Evolutionary conservation across 2,329 filamentous ascomycete genomes (phyloP).

Genomic region (Dissoconium aciculare): DNA sequence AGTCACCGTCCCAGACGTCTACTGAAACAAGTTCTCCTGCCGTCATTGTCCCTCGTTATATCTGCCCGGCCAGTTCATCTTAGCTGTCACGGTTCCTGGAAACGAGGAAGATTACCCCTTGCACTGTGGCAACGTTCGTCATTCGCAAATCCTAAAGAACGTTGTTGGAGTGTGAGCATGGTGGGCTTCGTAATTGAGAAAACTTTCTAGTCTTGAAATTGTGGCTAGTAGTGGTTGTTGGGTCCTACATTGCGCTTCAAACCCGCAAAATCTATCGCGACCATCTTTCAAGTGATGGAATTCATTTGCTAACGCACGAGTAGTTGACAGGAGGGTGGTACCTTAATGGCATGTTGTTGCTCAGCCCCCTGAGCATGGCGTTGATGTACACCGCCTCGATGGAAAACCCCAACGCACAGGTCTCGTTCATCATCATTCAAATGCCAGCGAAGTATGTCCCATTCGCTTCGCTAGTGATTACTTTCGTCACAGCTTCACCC

Average conservation of each 20-base stretch:
- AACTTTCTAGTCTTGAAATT: slow-evolving; percentile 41
- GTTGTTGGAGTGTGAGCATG: slow-evolving; percentile 35
- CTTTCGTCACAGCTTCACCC: slow-evolving; percentile 52
- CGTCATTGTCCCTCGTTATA: slow-evolving; percentile 38
- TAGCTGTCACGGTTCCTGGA: slow-evolving; percentile 42
- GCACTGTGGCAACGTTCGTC: slow-evolving; percentile 34
- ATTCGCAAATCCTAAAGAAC: slow-evolving; percentile 35
- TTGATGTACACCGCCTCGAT: slow-evolving; percentile 74
- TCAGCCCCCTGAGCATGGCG: slow-evolving; percentile 53
- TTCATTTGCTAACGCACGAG: slow-evolving; percentile 13
- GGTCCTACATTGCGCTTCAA: slow-evolving; percentile 52
- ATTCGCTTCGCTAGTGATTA: slow-evolving; percentile 60
- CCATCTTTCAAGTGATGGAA: slow-evolving; percentile 2
- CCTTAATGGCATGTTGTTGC: slow-evolving; percentile 38
- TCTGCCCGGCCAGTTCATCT: slow-evolving; percentile 37
- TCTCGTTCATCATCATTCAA: slow-evolving; percentile 66
- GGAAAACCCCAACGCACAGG: slow-evolving; percentile 63
- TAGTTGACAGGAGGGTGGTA: slow-evolving; percentile 29
- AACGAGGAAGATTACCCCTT: slow-evolving; percentile 39
- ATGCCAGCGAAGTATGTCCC: slow-evolving; percentile 74
- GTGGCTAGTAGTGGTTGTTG: slow-evolving; percentile 41
- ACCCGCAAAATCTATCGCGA: slow-evolving; percentile 1
- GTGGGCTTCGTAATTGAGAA: slow-evolving; percentile 39
- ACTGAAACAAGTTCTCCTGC: slow-evolving; percentile 6
- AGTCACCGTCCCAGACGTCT: slow-evolving; percentile 31